A percentile compares a stretch with the other conserved stretches of the same genome.
Conservation (phyloP, 768 basidiomycete species). For the Russula dissimulans region DNA sequence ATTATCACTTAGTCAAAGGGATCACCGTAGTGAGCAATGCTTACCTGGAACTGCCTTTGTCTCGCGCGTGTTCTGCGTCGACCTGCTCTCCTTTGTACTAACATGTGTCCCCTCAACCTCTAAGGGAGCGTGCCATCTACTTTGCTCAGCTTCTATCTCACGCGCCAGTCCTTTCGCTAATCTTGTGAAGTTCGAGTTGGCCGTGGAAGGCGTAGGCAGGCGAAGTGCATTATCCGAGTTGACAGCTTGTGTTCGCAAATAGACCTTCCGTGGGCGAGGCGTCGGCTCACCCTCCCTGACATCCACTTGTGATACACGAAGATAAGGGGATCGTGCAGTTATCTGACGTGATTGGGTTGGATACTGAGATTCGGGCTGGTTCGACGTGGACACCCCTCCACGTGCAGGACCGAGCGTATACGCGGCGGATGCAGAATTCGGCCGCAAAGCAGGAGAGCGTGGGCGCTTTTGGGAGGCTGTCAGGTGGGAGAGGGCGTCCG, state of each 20-base stretch:
- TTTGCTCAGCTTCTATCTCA: slow-evolving; percentile 42
- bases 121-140: slow-evolving; percentile 9
- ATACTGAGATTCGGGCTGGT: not conserved
- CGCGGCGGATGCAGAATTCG: slow-evolving; percentile 4
- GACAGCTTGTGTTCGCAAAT: not conserved
- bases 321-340: slow-evolving; percentile 1
- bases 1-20: not conserved
- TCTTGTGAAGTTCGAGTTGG: slow-evolving; percentile 48
- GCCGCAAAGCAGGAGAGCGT: slow-evolving; percentile 26
- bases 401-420: not conserved
- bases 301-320: slow-evolving; percentile 1
- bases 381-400: not conserved
- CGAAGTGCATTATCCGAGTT: slow-evolving; percentile 45
- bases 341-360: not conserved
- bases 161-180: slow-evolving; percentile 47
- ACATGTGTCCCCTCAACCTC: slow-evolving; percentile 1
- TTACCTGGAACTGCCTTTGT: not conserved
- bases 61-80: not conserved
- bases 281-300: slow-evolving; percentile 14
- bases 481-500: slow-evolving; percentile 61
- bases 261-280: slow-evolving; percentile 13
- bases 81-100: not conserved
- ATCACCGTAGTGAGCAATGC: not conserved
- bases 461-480: slow-evolving; percentile 73
- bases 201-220: slow-evolving; percentile 51